Evolutionary conservation across 2,329 filamentous ascomycete genomes (phyloP).

Genomic region (Monosporascus ibericus): DNA sequence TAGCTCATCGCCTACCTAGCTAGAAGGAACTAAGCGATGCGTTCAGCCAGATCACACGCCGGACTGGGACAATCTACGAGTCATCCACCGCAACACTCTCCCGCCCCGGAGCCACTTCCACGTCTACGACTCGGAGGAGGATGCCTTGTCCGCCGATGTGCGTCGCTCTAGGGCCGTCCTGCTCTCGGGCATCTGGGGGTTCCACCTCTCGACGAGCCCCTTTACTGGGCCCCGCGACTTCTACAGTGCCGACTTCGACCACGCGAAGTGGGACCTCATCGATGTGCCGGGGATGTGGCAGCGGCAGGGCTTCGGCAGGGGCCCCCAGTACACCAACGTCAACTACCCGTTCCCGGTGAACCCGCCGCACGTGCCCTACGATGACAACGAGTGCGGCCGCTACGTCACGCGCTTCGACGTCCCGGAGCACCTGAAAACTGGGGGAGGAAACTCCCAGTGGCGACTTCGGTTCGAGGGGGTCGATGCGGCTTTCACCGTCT

Average conservation of each 20-base stretch:
- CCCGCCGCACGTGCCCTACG: constrained; percentile 57
- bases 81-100: constrained; percentile 55
- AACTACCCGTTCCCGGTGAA: constrained; percentile 57
- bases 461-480: constrained; percentile 71
- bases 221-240: constrained; percentile 38
- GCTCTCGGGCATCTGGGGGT: constrained; percentile 51
- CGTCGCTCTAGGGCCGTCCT: constrained; percentile 32
- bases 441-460: constrained; percentile 44
- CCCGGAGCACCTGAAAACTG: constrained; percentile 31
- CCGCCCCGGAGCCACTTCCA: constrained; percentile 52
- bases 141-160: constrained; percentile 39
- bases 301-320: constrained; percentile 54
- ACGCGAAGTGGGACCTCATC: constrained; percentile 38
- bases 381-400: constrained; percentile 60
- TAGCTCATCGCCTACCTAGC: neutral
- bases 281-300: constrained; percentile 64
- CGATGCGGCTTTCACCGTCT: constrained; percentile 65
- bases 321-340: constrained; percentile 59
- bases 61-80: constrained; percentile 55
- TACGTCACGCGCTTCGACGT: constrained; percentile 55
- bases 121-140: constrained; percentile 40
- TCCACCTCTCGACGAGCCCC: constrained; percentile 41
- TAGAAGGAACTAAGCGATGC: constrained; percentile 1
- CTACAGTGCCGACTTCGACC: constrained; percentile 29
- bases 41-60: constrained; percentile 31